Evolutionary conservation across 2,329 filamentous ascomycete species (phyloP), one percentile per base, ranked within the genome.

Genomic region (Pseudogymnoascus sp.): DNA sequence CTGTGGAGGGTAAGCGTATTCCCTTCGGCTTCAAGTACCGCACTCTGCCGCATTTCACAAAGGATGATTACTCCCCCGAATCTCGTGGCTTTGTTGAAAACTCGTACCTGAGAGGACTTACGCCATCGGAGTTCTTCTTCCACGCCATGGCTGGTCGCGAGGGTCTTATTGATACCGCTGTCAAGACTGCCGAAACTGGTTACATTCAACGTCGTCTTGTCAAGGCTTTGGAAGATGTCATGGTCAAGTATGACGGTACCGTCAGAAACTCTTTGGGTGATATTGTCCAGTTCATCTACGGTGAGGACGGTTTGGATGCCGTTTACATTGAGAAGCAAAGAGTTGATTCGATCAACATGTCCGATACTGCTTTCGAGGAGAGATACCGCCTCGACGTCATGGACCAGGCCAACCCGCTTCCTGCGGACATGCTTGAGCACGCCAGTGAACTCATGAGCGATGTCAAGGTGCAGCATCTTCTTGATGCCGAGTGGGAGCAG

Each of bases 121-220:
- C 96, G 0, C 95, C 95, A 0, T 88, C 90, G 0, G 95, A 99
- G 70, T 99, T 99, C 79, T 99, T 97, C 81, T 99, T 99, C 83
- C 95, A 99, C 84, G 95, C 95, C 73, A 99, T 99, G 95, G 95
- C 95, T 82, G 95, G 95, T 91, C 88, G 95, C 81, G 95, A 99
- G 79, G 95, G 95, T 96, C 83, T 99, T 63, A 99, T 99, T 71
- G 95, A 99, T 83, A 99, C 95, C 61, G 95, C 95, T 68, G 96
- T 99, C 78, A 99, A 99, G 84, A 99, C 95, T 68, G 95, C 95
- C 19, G 96, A 99, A 77, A 99, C 96, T 64, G 95, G 95, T 78
- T 99, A 99, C 76, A 99, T 99, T 68, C 96, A 99, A 77, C 91
- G 95, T 78, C 92, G 96, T 81, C 84, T 99, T 53, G 95, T 99